Evolutionary conservation across 805 yeast genomes (phyloP).

Genomic region (Ogataea degrootiae): DNA sequence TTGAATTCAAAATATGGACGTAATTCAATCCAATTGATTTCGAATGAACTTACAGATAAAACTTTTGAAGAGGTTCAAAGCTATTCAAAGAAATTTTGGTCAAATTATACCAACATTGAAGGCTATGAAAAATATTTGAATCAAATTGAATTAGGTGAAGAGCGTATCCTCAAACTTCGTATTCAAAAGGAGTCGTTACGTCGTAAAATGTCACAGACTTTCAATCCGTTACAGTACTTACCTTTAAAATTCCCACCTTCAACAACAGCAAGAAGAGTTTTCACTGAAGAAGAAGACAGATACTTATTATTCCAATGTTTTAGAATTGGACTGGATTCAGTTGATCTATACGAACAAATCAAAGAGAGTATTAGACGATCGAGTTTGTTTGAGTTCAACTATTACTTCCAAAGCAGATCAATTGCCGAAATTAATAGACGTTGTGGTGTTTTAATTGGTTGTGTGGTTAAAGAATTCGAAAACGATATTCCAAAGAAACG

Average conservation of each 20-base stretch:
- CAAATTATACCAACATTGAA: constrained; percentile 69
- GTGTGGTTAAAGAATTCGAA: constrained; percentile 68
- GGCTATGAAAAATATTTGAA: constrained; percentile 80
- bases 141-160: constrained; percentile 88
- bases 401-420: constrained; percentile 77
- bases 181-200: constrained; percentile 77
- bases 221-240: constrained; percentile 72
- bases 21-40: constrained; percentile 62
- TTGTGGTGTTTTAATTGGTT: constrained; percentile 69
- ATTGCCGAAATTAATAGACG: constrained; percentile 77
- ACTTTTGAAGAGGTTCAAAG: constrained; percentile 71
- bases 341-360: constrained; percentile 73
- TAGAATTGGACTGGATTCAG: constrained; percentile 74
- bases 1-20: constrained; percentile 78
- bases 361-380: constrained; percentile 69
- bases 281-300: constrained; percentile 86
- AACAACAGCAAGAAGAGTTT: constrained; percentile 54
- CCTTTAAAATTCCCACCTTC: constrained; percentile 63
- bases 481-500: constrained; percentile 6
- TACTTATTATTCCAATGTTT: constrained; percentile 76
- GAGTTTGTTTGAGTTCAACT: constrained; percentile 81
- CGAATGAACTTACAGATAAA: constrained; percentile 78
- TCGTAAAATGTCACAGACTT: constrained; percentile 64
- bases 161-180: constrained; percentile 57
- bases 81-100: constrained; percentile 82